phyloP scores from a whole-genome alignment of 805 yeast species.

The Metschnikowia lachancei region DNA sequence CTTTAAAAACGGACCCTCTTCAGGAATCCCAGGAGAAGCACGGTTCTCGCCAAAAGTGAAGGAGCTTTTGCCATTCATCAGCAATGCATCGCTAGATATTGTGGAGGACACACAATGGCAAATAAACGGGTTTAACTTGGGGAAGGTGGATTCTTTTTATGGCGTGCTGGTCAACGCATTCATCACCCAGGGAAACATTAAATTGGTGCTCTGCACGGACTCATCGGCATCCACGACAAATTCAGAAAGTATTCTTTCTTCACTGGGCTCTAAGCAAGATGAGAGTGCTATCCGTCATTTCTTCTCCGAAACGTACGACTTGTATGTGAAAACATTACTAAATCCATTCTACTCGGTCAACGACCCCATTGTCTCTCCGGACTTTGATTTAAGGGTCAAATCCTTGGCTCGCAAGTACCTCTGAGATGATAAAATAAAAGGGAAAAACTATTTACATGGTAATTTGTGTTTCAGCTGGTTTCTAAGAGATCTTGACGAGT shows the following conservation, averaged over 20 bases:
- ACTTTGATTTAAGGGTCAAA: slow-evolving; percentile 74
- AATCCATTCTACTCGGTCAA: slow-evolving; percentile 83
- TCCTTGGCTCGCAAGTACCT: slow-evolving; percentile 73
- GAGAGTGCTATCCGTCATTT: slow-evolving; percentile 82
- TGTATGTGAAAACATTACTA: slow-evolving; percentile 79
- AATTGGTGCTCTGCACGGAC: slow-evolving; percentile 59
- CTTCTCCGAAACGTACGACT: slow-evolving; percentile 79
- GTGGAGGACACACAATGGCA: slow-evolving; percentile 89
- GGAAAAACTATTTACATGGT: too few species aligned
- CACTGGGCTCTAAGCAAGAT: slow-evolving; percentile 26
- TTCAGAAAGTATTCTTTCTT: slow-evolving; percentile 8
- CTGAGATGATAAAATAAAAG: slow-evolving; percentile 22
- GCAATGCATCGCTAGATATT: slow-evolving; percentile 87
- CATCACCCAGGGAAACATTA: slow-evolving; percentile 83
- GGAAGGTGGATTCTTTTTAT: slow-evolving; percentile 80
- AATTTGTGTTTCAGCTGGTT: too few species aligned
- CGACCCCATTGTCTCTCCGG: slow-evolving; percentile 68
- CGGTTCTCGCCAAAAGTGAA: slow-evolving; percentile 65
- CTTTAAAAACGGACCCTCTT: slow-evolving; percentile 36
- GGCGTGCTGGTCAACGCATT: slow-evolving; percentile 81
- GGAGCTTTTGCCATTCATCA: slow-evolving; percentile 82
- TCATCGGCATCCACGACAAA: slow-evolving; percentile 31
- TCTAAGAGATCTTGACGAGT: too few species aligned
- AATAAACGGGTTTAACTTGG: slow-evolving; percentile 60
- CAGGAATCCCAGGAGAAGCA: slow-evolving; percentile 47